A percentile compares a stretch with the other conserved stretches of the same genome.
Conservation (phyloP, 495 filamentous ascomycete genomes). For the Penicillium dipodomyicola region DNA sequence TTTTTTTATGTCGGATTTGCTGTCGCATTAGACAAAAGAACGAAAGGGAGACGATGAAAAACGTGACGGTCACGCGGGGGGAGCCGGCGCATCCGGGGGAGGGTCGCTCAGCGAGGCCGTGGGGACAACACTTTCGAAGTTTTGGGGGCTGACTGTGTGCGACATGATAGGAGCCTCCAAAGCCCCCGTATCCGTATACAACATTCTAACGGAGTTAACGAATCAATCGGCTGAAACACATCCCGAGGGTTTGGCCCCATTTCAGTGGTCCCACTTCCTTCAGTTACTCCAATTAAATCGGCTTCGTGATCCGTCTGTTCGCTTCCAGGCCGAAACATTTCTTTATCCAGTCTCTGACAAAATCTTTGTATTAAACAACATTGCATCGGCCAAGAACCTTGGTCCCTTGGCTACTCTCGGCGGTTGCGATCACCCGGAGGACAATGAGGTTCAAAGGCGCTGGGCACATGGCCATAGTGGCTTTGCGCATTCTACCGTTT, state of each 20-base stretch:
- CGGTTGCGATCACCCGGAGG: neutral
- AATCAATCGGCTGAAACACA: neutral
- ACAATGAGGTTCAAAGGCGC: constrained; percentile 5
- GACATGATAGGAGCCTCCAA: neutral
- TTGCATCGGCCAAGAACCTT: neutral
- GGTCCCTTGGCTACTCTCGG: neutral
- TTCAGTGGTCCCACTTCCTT: neutral
- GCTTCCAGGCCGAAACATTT: neutral
- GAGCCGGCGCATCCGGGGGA: too few relatives aligned
- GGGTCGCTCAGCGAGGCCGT: neutral
- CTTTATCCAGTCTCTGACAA: neutral
- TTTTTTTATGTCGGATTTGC: neutral
- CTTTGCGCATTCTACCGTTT: constrained; percentile 8
- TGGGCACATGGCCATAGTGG: constrained; percentile 4
- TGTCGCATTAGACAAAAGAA: neutral
- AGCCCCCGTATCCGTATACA: neutral
- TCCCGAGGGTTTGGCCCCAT: neutral
- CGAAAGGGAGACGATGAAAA: neutral
- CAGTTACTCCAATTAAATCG: constrained; percentile 11
- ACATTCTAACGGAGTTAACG: neutral
- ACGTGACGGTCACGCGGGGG: neutral
- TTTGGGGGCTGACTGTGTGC: neutral
- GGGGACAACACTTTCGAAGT: neutral
- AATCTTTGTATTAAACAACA: constrained; percentile 1
- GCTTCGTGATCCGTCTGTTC: neutral